A percentile compares a stretch with the other conserved stretches of the same genome.
Conservation (phyloP, 306 rosid genomes). For the Castanospermum australe region DNA sequence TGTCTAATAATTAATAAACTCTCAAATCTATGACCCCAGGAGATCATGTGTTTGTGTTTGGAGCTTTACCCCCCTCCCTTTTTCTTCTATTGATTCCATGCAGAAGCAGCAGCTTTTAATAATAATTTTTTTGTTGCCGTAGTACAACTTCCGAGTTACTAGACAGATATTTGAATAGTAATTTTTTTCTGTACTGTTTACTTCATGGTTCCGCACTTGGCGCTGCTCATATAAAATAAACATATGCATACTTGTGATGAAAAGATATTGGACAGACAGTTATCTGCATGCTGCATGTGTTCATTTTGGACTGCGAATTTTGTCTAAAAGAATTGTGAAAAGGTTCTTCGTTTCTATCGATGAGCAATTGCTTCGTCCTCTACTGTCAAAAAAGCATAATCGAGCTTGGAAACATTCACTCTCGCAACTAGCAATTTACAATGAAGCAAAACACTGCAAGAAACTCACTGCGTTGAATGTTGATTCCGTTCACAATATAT, state of each 20-base stretch:
- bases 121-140: slow-evolving; percentile 9
- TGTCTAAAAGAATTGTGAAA: neutral
- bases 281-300: neutral
- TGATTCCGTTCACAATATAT: too few relatives aligned
- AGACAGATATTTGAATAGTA: slow-evolving; percentile 7
- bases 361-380: neutral
- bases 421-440: too few relatives aligned
- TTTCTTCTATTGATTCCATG: neutral
- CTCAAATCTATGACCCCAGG: neutral
- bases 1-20: slow-evolving; percentile 19
- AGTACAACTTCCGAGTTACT: neutral
- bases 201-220: slow-evolving; percentile 19
- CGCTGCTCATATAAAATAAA: slow-evolving; percentile 25
- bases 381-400: neutral
- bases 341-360: slow-evolving; percentile 14
- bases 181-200: slow-evolving; percentile 16
- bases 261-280: slow-evolving; percentile 13
- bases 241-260: neutral
- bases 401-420: neutral
- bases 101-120: slow-evolving; percentile 22
- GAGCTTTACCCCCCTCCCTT: neutral
- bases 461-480: too few relatives aligned
- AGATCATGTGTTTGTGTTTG: slow-evolving; percentile 27
- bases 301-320: neutral
- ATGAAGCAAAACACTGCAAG: too few relatives aligned